Evolutionary conservation across 2,329 filamentous ascomycete species (phyloP), one percentile per base, ranked within the genome.

Genomic region (Cladosporium sphaerospermum): DNA sequence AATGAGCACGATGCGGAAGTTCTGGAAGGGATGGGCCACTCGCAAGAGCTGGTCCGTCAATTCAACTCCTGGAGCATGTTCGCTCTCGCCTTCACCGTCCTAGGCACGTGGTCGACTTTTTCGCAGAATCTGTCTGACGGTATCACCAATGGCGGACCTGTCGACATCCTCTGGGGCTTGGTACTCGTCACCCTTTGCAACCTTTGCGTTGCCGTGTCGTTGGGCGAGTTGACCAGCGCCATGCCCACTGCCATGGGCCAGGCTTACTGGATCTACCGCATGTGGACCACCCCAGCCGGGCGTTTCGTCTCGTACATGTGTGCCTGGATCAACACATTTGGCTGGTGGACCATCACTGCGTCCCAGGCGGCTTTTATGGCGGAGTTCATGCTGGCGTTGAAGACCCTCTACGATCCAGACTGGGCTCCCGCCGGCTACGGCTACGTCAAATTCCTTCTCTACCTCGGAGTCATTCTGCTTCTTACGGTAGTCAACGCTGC

Each of bases 181-280:
- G 65, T 71, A 4, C 70, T 80, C n/a, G 78, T 80, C 54, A 75
- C 76, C 5, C 56, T 66, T 32, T 80, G 78, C 61, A 54, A 64
- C 46, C 53, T 78, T 1, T 80, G 77, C 54, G 77, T 81, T 39
- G 78, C 77, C 10, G 57, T 79, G 3, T 81, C 78, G 3, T 68
- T 82, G 39, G 79, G 78, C 44, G 79, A 82, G 64, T 69, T 82
- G 42, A 75, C 73, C 61, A 81, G 77, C 57, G 75, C 73, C 57
- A 82, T 82, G 79, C 80, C 80, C 3, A 82, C 79, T 0, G 79
- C 80, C 0, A 67, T 82, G 2, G 80, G 80, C 0, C 80, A 83
- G 65, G 79, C 79, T 0, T 82, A 79, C 63, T 83, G 79, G 78
- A 72, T 78, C 1, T 71, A 73, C 55, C 68, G 71, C 9, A 65